Evolutionary conservation across 1,139 yeast species (phyloP), one percentile per base, ranked within the genome.

Genomic region (Protomyces gravidus): DNA sequence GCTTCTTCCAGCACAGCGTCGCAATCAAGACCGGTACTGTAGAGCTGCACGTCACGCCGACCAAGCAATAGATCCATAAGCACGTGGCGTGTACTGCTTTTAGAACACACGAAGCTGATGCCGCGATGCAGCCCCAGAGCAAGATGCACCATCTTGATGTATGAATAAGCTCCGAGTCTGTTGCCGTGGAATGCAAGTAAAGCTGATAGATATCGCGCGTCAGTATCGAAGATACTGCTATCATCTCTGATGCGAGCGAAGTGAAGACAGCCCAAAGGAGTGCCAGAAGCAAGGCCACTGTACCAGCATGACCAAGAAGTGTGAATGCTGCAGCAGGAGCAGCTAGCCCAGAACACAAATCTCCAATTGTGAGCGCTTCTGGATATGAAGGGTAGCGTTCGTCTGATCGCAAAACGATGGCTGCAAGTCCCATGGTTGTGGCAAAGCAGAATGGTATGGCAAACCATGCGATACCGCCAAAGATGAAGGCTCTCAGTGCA

Each of bases 241-340:
- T 77, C 49, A 76, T 67, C 64, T 79, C 81, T 27, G 80, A 78
- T 2, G 80, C 75, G 63, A 75, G 73, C 1, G 82, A 77, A 1
- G 81, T 76, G 1, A 81, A 78, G 3, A 76, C 79, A 1, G 81
- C 76, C 68, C 79, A 71, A 71, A 78, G 79, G 4, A 79, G 74
- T 77, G 78, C 76, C 45, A 77, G 67, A 53, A 78, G 65, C 36
- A 76, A 73, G 67, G 76, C 69, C 7, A 72, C 75, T 1, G 76
- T 71, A 9, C 81, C 82, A 9, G 75, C 72, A 57, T 73, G 75
- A 2, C 81, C 81, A 70, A 78, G 68, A 26, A 78, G 63, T 36
- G 75, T 73, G 45, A 71, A 70, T 5, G 78, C 78, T 11, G 78
- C 72, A 7, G 77, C 76, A 13, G 77, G 79, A 36, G 76, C 69